Evolutionary conservation across 2,329 filamentous ascomycete genomes (phyloP), one percentile per base, ranked within the genome.

Genomic region (Colletotrichum tofieldiae): DNA sequence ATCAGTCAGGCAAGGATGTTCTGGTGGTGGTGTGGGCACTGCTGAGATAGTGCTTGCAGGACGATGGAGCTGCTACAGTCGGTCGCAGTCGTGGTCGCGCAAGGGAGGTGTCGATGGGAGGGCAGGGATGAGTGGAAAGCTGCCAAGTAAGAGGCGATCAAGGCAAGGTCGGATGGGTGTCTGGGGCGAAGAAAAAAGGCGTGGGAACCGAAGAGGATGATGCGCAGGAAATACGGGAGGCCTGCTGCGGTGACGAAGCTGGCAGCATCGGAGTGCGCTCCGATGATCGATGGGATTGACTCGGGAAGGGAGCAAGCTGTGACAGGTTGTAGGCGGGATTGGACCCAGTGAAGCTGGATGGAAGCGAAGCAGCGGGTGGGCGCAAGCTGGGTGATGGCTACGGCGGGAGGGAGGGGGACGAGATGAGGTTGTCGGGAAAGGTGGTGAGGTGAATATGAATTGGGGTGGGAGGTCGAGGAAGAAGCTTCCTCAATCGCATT

Each of bases 21-120:
- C 37, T 54, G 59, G 65, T 65, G 54, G 65, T 68, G 68, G 65
- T 64, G 69, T 72, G 69, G 65, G 29, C 54, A 64, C 70, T 64
- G 47, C 35, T 39, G 18, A 52, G 61, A 49, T 45, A 70, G 47
- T 65, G 66, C 54, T 70, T 60, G 65, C 65, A 65, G 54, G 47
- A 23, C 26, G 47, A 69, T 55, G 65, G 54, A 41, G 56, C 63
- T 26, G 55, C 41, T n/a, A 39, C 39, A 69, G 35, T 62, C 29
- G 51, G 51, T 49, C 47, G 49, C 29, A 49, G 67, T 69, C 43
- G 63, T 39, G 20, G 55, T 58, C 12, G 39, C 56, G 54, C 56
- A 67, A 54, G 56, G 55, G 55, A 49, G 29, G 29, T 14, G 51
- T 64, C 54, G 65, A 45, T 49, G 56, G 68, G 47, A 49, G 39